A percentile compares a stretch with the other conserved stretches of the same genome.
Evolutionary conservation across 495 filamentous ascomycete species (phyloP).

Genomic region (Penicillium longicatenatum): DNA sequence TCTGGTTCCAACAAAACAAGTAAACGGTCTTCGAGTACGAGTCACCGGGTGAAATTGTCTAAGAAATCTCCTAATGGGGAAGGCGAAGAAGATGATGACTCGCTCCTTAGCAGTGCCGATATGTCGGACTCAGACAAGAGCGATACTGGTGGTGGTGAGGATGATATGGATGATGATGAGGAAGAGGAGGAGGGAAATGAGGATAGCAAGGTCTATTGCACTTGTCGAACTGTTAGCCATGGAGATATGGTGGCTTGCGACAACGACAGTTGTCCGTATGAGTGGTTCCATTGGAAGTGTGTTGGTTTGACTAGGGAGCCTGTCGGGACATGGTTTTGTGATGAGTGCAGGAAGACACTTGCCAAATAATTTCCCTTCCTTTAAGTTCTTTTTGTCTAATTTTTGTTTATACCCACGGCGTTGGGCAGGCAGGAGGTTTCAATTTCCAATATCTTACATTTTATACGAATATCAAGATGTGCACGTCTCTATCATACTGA

Average conservation of each 20-base stretch:
- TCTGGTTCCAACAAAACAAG: constrained; percentile 52
- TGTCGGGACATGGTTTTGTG: constrained; percentile 90
- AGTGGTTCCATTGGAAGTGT: constrained; percentile 99
- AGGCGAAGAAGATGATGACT: constrained; percentile 68
- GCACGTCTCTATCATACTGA: not conserved
- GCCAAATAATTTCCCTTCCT: constrained; percentile 37
- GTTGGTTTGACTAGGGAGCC: constrained; percentile 89
- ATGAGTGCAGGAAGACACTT: constrained; percentile 69
- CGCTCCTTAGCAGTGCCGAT: constrained; percentile 54
- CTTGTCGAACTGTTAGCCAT: constrained; percentile 88
- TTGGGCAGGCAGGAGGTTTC: constrained; percentile 6
- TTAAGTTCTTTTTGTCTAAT: constrained; percentile 12
- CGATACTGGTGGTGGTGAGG: constrained; percentile 40
- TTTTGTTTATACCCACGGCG: constrained; percentile 25
- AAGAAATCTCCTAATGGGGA: constrained; percentile 64
- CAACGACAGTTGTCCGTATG: constrained; percentile 85
- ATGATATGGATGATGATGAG: constrained; percentile 67
- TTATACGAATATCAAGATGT: not conserved
- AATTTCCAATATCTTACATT: not conserved
- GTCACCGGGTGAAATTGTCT: constrained; percentile 42
- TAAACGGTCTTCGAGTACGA: constrained; percentile 54
- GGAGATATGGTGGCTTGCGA: constrained; percentile 99
- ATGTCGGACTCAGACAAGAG: constrained; percentile 51
- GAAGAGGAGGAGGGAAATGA: constrained; percentile 83
- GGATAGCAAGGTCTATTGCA: constrained; percentile 89